phyloP scores from a whole-genome alignment of 495 filamentous ascomycete genomes.

The Antarctomyces pellizariae region DNA sequence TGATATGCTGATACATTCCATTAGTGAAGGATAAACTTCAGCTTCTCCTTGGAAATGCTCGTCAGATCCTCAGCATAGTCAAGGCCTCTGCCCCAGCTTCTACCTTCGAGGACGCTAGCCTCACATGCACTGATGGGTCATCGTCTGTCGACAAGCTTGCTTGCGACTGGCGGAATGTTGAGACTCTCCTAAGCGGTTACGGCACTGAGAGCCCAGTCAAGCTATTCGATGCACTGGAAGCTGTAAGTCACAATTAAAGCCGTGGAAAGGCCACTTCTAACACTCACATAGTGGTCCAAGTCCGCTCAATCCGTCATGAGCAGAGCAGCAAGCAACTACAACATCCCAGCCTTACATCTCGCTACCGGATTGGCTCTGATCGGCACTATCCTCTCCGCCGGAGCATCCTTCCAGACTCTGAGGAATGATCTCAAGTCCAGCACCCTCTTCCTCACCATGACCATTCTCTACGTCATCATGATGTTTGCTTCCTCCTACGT shows the following conservation, averaged over 20 bases:
- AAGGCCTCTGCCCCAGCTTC: constrained; percentile 39
- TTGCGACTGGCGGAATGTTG: constrained; percentile 34
- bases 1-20: not conserved
- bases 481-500: constrained; percentile 98
- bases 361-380: too few species aligned
- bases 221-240: constrained; percentile 4
- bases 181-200: constrained; percentile 6
- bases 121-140: constrained; percentile 20
- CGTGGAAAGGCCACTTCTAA: constrained; percentile 13
- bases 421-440: constrained; percentile 1
- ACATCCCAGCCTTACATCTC: too few species aligned
- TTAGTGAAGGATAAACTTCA: constrained; percentile 32
- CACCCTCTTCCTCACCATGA: constrained; percentile 17
- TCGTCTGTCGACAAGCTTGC: constrained; percentile 33
- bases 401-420: constrained; percentile 2
- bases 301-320: constrained; percentile 55
- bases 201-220: constrained; percentile 1
- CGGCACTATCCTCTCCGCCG: constrained; percentile 10
- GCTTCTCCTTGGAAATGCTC: constrained; percentile 50
- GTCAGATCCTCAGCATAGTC: constrained; percentile 53
- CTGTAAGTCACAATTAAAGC: constrained; percentile 10
- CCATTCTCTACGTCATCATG: constrained; percentile 47
- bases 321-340: constrained; percentile 76
- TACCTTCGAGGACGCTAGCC: constrained; percentile 20
- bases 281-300: constrained; percentile 32